Evolutionary conservation across 352 stramenopile genomes (phyloP).

Genomic region (Phytophthora pinifolia): DNA sequence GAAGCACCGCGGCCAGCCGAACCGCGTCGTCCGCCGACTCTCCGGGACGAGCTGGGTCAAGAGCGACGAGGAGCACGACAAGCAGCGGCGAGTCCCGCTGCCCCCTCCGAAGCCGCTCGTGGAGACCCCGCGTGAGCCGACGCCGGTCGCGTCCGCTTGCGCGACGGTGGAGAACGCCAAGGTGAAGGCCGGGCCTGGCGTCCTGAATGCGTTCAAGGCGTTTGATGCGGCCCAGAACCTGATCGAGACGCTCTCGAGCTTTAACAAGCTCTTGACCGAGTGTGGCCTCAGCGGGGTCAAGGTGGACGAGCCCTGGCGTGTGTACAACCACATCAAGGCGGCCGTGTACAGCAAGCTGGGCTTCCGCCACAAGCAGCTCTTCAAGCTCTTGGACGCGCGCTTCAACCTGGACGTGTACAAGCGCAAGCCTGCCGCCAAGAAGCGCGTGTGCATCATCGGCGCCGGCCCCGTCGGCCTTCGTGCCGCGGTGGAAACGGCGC

Average conservation of each 20-base stretch:
- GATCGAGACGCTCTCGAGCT: conserved; percentile 51
- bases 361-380: conserved; percentile 72
- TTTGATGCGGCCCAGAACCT: conserved; percentile 73
- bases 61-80: conserved; percentile 26
- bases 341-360: conserved; percentile 50
- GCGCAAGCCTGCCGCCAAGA: conserved; percentile 36
- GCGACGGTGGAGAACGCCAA: conserved; percentile 41
- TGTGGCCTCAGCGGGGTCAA: conserved; percentile 43
- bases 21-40: conserved; percentile 46
- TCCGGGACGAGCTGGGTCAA: conserved; percentile 36
- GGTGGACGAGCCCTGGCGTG: conserved; percentile 42
- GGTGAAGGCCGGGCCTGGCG: conserved; percentile 36
- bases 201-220: conserved; percentile 58
- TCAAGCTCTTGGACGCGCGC: conserved; percentile 60
- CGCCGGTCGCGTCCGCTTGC: conserved; percentile 15
- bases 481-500: conserved; percentile 60
- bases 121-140: conserved; percentile 24
- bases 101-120: conserved; percentile 16
- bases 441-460: conserved; percentile 69
- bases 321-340: conserved; percentile 61
- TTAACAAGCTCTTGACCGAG: conserved; percentile 55
- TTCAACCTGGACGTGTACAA: conserved; percentile 50
- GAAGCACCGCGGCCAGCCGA: conserved; percentile 38
- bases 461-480: conserved; percentile 71
- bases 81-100: conserved; percentile 10